Base-by-base conservation (phyloP, 768 basidiomycete genomes). In the Gyrodon lividus region DNA sequence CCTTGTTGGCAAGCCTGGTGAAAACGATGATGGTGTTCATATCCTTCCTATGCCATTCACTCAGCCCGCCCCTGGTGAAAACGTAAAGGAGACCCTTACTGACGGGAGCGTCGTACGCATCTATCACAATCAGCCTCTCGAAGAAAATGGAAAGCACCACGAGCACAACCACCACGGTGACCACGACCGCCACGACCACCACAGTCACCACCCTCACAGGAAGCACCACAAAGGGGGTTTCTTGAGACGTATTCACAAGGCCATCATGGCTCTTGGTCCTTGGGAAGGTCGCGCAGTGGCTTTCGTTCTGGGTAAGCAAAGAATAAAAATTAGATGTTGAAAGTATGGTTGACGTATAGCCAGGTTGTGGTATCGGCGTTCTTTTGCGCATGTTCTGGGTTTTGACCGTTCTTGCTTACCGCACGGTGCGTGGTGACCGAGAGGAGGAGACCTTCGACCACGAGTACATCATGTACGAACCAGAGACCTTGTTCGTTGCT, bases 271-370 rank as follows among this genome's bases (percentile, higher is more conserved):
- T 7, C 80, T 92, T 14, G 87, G 89, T 12, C 82, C 82, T 17
- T 92, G 90, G 89, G 90, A 92, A 69, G 89, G 89, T 45, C 77
- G 88, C 44, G 82, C 83, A 9, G 84, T 92, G 14, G 84, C 91
- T 4, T 92, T 92, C 54, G 89, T 92, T 50, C 77, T 92, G 16
- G 90, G 89, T 82, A 45, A 59, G 81, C 75, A 26, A 22, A 13
- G 10, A 22, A 35, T 43, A 16, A 13, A 28, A n/a, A 19, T 14
- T 37, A 13, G 39, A 26, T 37, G 12, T 8, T 5, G 28, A 30
- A 40, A 38, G 23, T 45, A 30, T 41, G 9, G 5, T 17, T 56
- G 22, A 58, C 41, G 9, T 33, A 4, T 44, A 37, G 43, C 16
- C 30, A 89, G 88, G 89, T n/a, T 90, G 87, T 60, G 89, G 89